phyloP scores from a whole-genome alignment of 73 alveolate species.

The Paramecium primaurelia region DNA sequence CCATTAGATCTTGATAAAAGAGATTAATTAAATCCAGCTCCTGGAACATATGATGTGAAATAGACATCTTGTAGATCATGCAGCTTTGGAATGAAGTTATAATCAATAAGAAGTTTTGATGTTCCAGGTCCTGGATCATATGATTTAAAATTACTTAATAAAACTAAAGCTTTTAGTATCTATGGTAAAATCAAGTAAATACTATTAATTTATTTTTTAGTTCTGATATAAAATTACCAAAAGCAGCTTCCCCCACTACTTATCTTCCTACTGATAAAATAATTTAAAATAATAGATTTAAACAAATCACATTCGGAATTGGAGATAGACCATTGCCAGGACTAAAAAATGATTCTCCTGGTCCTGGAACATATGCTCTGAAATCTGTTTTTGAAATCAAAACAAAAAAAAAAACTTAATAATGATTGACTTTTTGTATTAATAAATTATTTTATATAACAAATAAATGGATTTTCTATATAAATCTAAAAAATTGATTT shows the following conservation, averaged over 20 bases:
- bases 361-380: constrained; percentile 17
- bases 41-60: not conserved
- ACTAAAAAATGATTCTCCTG: not conserved
- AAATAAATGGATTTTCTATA: not conserved
- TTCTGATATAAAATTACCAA: not conserved
- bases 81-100: not conserved
- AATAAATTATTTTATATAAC: not conserved
- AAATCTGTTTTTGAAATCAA: not conserved
- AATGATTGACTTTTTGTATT: not conserved
- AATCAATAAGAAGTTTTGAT: not conserved
- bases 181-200: not conserved
- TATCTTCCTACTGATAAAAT: not conserved
- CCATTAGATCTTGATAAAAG: not conserved
- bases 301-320: not conserved
- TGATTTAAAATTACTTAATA: not conserved
- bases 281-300: not conserved
- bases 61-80: not conserved
- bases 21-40: constrained; percentile 48
- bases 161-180: not conserved
- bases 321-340: not conserved
- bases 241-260: not conserved
- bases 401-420: not conserved
- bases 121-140: constrained; percentile 40
- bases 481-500: too few relatives aligned
- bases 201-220: not conserved